These are phyloP conservation scores for Plasmopara halstedii DNA, from an alignment of 352 stramenopile species.

Conservation along the genomic window DNA sequence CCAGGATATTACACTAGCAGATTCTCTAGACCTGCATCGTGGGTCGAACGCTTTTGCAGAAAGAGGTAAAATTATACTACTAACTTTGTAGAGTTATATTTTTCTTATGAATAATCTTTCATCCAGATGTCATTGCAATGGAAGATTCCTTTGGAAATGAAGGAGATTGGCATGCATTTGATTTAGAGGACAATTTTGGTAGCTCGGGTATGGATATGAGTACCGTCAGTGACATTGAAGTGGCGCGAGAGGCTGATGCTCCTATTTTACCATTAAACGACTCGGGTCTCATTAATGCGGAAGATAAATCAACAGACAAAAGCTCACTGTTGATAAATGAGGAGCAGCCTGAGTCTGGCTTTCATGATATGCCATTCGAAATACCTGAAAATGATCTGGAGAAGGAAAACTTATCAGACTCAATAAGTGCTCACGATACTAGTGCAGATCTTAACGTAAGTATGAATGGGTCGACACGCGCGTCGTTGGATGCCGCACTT, in stretches of 20 bases:
- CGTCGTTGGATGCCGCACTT: slow-evolving; percentile 59
- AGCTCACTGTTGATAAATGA: slow-evolving; percentile 23
- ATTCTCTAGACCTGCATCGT: slow-evolving; percentile 42
- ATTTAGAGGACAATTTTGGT: slow-evolving; percentile 63
- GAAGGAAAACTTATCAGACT: slow-evolving; percentile 30
- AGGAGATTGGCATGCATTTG: slow-evolving; percentile 74
- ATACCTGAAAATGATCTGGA: slow-evolving; percentile 37
- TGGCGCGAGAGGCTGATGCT: slow-evolving; percentile 62
- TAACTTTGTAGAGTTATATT: slow-evolving; percentile 2
- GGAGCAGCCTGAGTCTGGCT: slow-evolving; percentile 41
- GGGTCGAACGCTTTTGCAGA: slow-evolving; percentile 47
- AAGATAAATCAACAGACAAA: slow-evolving; percentile 44
- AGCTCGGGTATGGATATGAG: slow-evolving; percentile 50
- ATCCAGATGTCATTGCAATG: slow-evolving; percentile 58
- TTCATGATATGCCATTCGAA: slow-evolving; percentile 56
- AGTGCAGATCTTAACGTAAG: slow-evolving; percentile 63
- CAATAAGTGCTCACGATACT: slow-evolving; percentile 49
- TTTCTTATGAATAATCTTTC: too few species aligned
- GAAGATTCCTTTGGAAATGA: slow-evolving; percentile 72
- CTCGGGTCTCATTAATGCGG: slow-evolving; percentile 34
- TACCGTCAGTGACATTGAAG: slow-evolving; percentile 74
- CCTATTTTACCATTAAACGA: slow-evolving; percentile 44
- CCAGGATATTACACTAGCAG: slow-evolving; percentile 80
- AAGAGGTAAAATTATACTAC: slow-evolving; percentile 27
- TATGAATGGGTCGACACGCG: slow-evolving; percentile 48